Conservation (phyloP, 2,329 filamentous ascomycete species). For the Ascochyta viciae-villosae region DNA sequence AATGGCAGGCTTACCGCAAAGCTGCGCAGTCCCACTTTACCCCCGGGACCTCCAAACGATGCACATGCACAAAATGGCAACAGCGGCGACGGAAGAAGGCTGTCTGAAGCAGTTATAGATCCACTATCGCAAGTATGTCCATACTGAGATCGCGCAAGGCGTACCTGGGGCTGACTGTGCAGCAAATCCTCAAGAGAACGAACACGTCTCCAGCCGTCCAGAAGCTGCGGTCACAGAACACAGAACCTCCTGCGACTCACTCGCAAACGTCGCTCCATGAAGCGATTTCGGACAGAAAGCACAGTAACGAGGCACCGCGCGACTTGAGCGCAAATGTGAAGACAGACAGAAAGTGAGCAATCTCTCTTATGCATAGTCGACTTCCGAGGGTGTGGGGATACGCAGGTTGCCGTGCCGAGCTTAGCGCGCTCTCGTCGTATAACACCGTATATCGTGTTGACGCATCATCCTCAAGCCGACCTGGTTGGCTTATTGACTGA, state of each 20-base stretch:
- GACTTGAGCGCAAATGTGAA: constrained; percentile 31
- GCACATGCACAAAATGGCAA: constrained; percentile 26
- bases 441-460: constrained; percentile 17
- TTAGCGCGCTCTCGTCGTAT: constrained; percentile 13
- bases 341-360: constrained; percentile 49
- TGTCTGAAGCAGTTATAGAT: constrained; percentile 61
- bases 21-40: constrained; percentile 33
- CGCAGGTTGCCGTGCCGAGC: neutral
- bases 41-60: constrained; percentile 27
- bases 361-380: neutral
- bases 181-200: constrained; percentile 69
- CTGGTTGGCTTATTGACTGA: neutral
- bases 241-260: constrained; percentile 41
- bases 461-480: constrained; percentile 3
- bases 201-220: constrained; percentile 68
- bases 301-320: constrained; percentile 32
- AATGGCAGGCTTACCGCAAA: constrained; percentile 40
- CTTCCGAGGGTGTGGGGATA: neutral
- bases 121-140: constrained; percentile 70
- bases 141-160: constrained; percentile 11
- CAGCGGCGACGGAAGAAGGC: constrained; percentile 20
- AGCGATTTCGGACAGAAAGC: constrained; percentile 53
- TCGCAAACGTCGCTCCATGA: constrained; percentile 55
- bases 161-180: constrained; percentile 20
- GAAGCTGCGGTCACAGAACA: constrained; percentile 60